phyloP scores from a whole-genome alignment of 805 yeast genomes.

The Cyberlindnera euphorbiae region DNA sequence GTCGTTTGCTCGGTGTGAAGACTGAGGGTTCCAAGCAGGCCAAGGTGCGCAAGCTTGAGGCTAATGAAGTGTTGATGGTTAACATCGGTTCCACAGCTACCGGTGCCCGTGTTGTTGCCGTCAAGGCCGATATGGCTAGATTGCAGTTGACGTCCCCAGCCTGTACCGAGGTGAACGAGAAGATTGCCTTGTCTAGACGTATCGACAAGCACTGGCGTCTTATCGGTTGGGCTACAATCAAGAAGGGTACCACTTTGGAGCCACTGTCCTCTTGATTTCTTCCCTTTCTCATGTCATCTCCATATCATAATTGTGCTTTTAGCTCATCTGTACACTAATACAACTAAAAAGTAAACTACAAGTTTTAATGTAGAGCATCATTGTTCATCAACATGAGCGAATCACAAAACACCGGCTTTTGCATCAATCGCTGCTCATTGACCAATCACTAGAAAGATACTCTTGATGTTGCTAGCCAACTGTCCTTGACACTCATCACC shows the following conservation, averaged over 20 bases:
- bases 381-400: too few species aligned
- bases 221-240: conserved; percentile 99
- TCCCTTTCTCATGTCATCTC: not conserved
- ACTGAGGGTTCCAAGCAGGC: conserved; percentile 97
- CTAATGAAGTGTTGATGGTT: conserved; percentile 96
- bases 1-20: conserved; percentile 97
- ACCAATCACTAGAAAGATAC: too few species aligned
- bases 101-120: conserved; percentile 98
- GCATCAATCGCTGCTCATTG: too few species aligned
- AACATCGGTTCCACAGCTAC: conserved; percentile 99
- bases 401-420: too few species aligned
- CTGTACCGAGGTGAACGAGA: conserved; percentile 96
- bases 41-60: conserved; percentile 89
- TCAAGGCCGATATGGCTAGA: conserved; percentile 99
- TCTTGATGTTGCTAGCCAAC: too few species aligned
- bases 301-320: not conserved
- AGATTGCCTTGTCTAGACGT: conserved; percentile 98
- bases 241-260: conserved; percentile 86
- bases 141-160: conserved; percentile 95
- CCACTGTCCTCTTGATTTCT: conserved; percentile 33
- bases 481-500: too few species aligned
- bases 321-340: conserved; percentile 1
- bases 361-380: not conserved
- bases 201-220: conserved; percentile 99
- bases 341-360: not conserved